A percentile compares a stretch with the other conserved stretches of the same genome.
phyloP scores from a whole-genome alignment of 164 flowering plant species.

The Protea cynaroides region DNA sequence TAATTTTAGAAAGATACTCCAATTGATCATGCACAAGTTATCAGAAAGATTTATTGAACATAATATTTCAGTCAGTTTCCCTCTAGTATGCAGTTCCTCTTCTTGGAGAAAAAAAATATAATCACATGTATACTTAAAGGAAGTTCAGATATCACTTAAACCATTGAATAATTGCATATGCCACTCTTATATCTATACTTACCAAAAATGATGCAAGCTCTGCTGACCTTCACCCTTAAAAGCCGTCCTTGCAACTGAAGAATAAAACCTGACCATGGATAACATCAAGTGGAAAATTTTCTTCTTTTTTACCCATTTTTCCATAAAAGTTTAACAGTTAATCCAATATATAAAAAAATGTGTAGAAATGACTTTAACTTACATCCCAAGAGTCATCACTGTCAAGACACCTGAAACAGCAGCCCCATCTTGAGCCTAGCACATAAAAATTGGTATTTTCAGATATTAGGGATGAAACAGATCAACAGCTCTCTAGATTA shows the following conservation, averaged over 20 bases:
- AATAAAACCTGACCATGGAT: constrained; percentile 64
- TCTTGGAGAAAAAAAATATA: too few species aligned
- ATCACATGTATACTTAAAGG: too few species aligned
- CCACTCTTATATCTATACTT: constrained; percentile 3
- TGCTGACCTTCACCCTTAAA: constrained; percentile 89
- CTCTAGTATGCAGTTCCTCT: too few species aligned
- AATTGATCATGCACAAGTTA: too few species aligned
- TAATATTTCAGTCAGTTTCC: too few species aligned
- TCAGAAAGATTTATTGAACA: too few species aligned
- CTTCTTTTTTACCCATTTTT: not conserved
- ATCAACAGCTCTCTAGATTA: not conserved
- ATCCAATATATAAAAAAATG: not conserved
- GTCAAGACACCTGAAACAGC: constrained; percentile 88
- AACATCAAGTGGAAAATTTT: constrained; percentile 5
- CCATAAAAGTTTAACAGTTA: not conserved
- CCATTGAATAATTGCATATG: too few species aligned
- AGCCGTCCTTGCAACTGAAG: constrained; percentile 85
- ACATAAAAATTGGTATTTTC: constrained; percentile 8
- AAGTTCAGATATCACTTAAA: too few species aligned
- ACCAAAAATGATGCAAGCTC: constrained; percentile 97
- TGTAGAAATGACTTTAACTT: constrained; percentile 26
- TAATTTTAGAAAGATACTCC: too few species aligned
- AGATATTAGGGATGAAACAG: not conserved
- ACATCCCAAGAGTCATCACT: constrained; percentile 97
- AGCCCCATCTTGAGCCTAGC: constrained; percentile 77